phyloP scores from a whole-genome alignment of 805 yeast species.

The Starmerella stigmatis region DNA sequence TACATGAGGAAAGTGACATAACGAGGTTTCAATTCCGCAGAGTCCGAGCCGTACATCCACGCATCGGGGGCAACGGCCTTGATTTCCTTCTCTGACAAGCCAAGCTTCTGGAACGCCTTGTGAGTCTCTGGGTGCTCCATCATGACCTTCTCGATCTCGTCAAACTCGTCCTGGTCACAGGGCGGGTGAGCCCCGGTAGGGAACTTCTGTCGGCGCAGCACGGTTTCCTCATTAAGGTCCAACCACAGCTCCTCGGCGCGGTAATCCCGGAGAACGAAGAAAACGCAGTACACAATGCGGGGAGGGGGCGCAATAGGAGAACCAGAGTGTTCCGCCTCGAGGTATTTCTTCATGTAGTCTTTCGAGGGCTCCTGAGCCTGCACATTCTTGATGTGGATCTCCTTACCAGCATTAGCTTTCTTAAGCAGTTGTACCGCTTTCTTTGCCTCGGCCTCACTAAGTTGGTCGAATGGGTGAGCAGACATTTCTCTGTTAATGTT shows the following conservation, averaged over 20 bases:
- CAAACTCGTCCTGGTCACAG: constrained; percentile 43
- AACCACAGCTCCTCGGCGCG: constrained; percentile 60
- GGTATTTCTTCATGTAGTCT: constrained; percentile 52
- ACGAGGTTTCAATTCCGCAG: constrained; percentile 28
- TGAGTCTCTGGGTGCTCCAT: constrained; percentile 85
- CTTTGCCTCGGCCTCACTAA: constrained; percentile 28
- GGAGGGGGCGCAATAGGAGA: constrained; percentile 44
- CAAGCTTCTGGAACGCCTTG: constrained; percentile 81
- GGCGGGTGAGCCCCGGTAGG: constrained; percentile 64
- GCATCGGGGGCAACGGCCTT: constrained; percentile 24
- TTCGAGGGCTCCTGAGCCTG: constrained; percentile 59
- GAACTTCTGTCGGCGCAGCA: constrained; percentile 45
- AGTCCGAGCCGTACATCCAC: constrained; percentile 79
- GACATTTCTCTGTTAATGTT: background rate
- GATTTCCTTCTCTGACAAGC: constrained; percentile 19
- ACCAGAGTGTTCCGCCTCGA: constrained; percentile 55
- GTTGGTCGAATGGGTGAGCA: constrained; percentile 31
- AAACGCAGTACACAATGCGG: constrained; percentile 58
- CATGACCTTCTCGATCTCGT: constrained; percentile 15
- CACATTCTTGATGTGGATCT: constrained; percentile 29
- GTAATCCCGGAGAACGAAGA: constrained; percentile 43
- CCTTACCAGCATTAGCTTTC: constrained; percentile 26
- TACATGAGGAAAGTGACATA: constrained; percentile 63
- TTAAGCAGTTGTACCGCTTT: constrained; percentile 25
- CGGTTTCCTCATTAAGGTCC: constrained; percentile 51